Base-by-base conservation (phyloP, 495 filamentous ascomycete genomes). In the Penicillium mononematosum region DNA sequence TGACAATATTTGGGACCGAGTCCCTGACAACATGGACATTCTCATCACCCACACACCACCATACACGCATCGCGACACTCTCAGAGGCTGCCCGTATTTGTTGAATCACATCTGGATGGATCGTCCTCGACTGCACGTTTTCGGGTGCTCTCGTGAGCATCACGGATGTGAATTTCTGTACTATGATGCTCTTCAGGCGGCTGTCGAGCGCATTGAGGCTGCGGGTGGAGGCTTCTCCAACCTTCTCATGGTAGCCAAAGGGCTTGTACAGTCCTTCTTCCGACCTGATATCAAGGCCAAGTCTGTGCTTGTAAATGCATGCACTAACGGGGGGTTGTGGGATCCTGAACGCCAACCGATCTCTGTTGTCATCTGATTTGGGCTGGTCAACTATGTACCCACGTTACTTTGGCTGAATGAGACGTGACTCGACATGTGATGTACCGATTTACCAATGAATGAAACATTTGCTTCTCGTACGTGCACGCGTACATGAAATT, bases 31-130 rank as follows among this genome's bases (percentile, higher is more conserved):
- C 3, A 6, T 50, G 9, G 47, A 50, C 19, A 38, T 50, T 14
- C 31, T 50, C 47, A 36, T 50, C 32, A 50, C 47, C 14, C 47
- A 50, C n/a, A 36, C 47, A 8, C 47, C 47, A n/a, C 47, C 47
- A 36, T 50, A 38, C 19, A 22, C 29, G 14, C 47, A 50, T 19
- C 32, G 20, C 5, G 47, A 50, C 20, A 17, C 32, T 14, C 17
- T 19, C 10, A 1, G 3, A 7, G 47, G 47, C 19, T 50, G 32
- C 20, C 20, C 6, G 5, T 5, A 38, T 20, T 19, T 50, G 6
- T 10, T 50, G 19, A 9, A 36, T 8, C 11, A 24, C 20, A 12
- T 38, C 1, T 50, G 47, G 47, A 19, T 9, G 1, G 10, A 24
- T 10, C 47, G 2, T 14, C 47, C 47, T 24, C 47, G 31, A 24